Percentiles rank a stretch among this genome's conserved stretches.
These are phyloP conservation scores for Celoporthe dispersa DNA, from an alignment of 2,329 filamentous ascomycete species.

Conservation along the genomic window DNA sequence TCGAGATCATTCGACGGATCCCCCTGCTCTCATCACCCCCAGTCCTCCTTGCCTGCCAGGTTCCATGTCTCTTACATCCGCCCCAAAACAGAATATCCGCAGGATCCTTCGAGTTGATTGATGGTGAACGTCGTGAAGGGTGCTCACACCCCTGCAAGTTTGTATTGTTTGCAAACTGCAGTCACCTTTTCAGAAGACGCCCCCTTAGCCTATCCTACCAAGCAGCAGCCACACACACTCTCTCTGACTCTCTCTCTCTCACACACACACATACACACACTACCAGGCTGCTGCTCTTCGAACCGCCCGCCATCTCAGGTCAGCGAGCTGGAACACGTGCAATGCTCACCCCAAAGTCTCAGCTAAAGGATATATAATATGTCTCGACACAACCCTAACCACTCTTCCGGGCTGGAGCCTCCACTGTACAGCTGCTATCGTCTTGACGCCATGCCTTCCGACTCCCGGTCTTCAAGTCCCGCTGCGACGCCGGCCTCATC, in stretches of 20 bases:
- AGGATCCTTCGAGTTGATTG: conserved; percentile 20
- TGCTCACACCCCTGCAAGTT: conserved; percentile 19
- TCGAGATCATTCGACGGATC: not conserved
- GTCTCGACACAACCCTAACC: conserved; percentile 20
- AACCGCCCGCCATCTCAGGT: not conserved
- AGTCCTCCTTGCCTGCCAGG: not conserved
- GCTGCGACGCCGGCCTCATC: conserved; percentile 18
- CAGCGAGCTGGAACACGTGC: conserved; percentile 8
- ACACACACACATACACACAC: not conserved
- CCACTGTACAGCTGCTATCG: conserved; percentile 28
- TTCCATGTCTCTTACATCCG: not conserved
- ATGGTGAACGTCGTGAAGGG: not conserved
- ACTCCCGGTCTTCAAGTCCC: conserved; percentile 26
- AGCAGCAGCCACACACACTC: not conserved
- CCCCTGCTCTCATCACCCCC: not conserved
- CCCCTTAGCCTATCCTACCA: not conserved
- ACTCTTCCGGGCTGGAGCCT: conserved; percentile 14
- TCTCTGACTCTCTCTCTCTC: too few relatives aligned
- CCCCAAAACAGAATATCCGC: not conserved
- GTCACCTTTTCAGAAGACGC: conserved; percentile 4
- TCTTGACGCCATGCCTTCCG: conserved; percentile 25
- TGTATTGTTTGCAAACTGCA: conserved; percentile 10
- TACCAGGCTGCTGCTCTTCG: not conserved
- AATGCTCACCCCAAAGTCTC: conserved; percentile 3
- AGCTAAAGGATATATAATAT: conserved; percentile 18